Evolutionary conservation across 1,284 basidiomycete genomes (phyloP), one percentile per base, ranked within the genome.

Genomic region (Heterobasidion irregulare): DNA sequence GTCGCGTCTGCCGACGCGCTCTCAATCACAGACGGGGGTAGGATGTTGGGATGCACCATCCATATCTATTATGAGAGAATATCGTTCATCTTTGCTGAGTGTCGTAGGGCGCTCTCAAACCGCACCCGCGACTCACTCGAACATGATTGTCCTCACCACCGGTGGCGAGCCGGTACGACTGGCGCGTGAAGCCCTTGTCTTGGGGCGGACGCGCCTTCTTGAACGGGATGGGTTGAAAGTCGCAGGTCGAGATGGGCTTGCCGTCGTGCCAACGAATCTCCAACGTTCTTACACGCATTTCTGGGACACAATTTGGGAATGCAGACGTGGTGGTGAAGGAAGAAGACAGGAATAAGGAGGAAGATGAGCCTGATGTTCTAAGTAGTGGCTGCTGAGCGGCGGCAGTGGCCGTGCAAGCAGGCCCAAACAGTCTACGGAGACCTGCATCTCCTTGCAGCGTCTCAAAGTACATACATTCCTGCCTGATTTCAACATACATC

Each of bases 71-170:
- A 5, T 19, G 10, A 26, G 26, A 26, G 26, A 26, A 26, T 26
- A 26, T 26, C 26, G 4, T 5, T 6, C 26, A 26, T 26, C 26
- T 26, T 26, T 26, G 26, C 26, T 26, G 26, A 26, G 26, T 26
- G 4, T 26, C 26, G 26, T 26, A 26, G 26, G 26, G 26, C 26
- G 26, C 26, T 5, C 26, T 26, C 26, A 26, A 26, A 26, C 26
- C 26, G 26, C 38, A 19, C 9, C 41, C n/a, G 26, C 48, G 19
- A 82, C 91, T 70, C 65, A 98, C 94, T 68, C 95, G 77, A 64
- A 98, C 93, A 75, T 96, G 91, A 68, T 96, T 98, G 69, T 99
- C 96, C 66, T 96, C 96, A 49, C 96, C 96, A 9, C 89, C 94
- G 0, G 97, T 98, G 0, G 95, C 96, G 8, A 99, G 75, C 60